These are phyloP conservation scores for Leccinum subrobustum DNA, from an alignment of 1,284 basidiomycete species.

Conservation along the genomic window DNA sequence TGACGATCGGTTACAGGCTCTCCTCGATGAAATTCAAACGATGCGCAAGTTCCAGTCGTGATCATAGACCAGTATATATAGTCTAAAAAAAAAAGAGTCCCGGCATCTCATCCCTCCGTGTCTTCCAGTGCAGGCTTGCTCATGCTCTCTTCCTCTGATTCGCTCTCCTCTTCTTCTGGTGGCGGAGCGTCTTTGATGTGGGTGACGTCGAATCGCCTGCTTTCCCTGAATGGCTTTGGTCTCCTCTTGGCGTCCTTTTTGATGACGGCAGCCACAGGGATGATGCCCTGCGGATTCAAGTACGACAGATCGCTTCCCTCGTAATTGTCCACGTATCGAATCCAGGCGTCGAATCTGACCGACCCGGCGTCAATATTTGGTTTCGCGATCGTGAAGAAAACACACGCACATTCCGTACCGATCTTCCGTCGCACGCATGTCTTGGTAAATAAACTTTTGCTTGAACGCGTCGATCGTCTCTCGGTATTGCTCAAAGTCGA, in stretches of 20 bases:
- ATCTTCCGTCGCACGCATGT: slow-evolving; percentile 83
- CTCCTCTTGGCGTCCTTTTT: slow-evolving; percentile 55
- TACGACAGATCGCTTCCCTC: slow-evolving; percentile 68
- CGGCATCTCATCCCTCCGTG: slow-evolving; percentile 50
- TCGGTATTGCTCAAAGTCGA: slow-evolving; percentile 69
- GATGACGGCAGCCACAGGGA: slow-evolving; percentile 66
- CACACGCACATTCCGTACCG: slow-evolving; percentile 71
- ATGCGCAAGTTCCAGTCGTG: slow-evolving; percentile 86
- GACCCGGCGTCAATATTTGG: not conserved
- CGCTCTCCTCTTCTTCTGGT: slow-evolving; percentile 49
- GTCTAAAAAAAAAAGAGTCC: not conserved
- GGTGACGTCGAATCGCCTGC: slow-evolving; percentile 62
- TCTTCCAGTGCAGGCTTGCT: slow-evolving; percentile 62
- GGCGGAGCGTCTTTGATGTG: slow-evolving; percentile 47
- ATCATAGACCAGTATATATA: slow-evolving; percentile 11
- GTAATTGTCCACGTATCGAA: slow-evolving; percentile 67
- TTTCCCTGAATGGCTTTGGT: slow-evolving; percentile 64
- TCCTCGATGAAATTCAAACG: slow-evolving; percentile 85
- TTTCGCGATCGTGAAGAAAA: not conserved
- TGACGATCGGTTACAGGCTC: slow-evolving; percentile 77
- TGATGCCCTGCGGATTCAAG: slow-evolving; percentile 67
- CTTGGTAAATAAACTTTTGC: slow-evolving; percentile 77
- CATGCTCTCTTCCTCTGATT: slow-evolving; percentile 53
- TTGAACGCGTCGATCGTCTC: slow-evolving; percentile 80
- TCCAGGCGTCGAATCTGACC: slow-evolving; percentile 73